A percentile compares a stretch with the other conserved stretches of the same genome.
Evolutionary conservation across 1,139 yeast species (phyloP).

Genomic region (Meyerozyma guilliermondii): DNA sequence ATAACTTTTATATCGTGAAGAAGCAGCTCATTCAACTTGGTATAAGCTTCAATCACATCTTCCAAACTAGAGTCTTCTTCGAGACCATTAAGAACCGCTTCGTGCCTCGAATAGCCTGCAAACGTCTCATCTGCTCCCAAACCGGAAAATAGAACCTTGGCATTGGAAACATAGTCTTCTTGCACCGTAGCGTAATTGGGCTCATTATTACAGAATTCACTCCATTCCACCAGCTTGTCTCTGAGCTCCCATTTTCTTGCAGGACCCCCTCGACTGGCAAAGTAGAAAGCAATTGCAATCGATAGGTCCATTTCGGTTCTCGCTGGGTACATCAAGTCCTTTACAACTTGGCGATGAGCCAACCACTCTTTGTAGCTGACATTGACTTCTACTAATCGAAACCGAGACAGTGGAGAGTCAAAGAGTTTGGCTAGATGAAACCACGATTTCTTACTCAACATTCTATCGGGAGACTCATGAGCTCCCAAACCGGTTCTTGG

Average conservation of each 20-base stretch:
- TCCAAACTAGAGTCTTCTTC: constrained; percentile 15
- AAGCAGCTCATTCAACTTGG: constrained; percentile 43
- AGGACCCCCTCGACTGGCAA: constrained; percentile 64
- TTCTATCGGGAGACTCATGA: constrained; percentile 74
- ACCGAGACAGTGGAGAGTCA: constrained; percentile 22
- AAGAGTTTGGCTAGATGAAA: constrained; percentile 38
- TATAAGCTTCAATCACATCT: constrained; percentile 15
- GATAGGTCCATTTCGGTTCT: constrained; percentile 93
- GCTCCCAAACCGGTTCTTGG: constrained; percentile 69
- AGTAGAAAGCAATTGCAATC: constrained; percentile 90
- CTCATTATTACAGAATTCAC: constrained; percentile 16
- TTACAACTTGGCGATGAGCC: constrained; percentile 46
- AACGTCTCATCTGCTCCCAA: constrained; percentile 95
- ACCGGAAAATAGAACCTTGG: constrained; percentile 80
- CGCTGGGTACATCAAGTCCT: constrained; percentile 70
- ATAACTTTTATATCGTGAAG: constrained; percentile 66
- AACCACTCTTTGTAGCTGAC: constrained; percentile 67
- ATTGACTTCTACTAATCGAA: constrained; percentile 61
- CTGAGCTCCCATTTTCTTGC: constrained; percentile 24
- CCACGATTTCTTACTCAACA: constrained; percentile 64
- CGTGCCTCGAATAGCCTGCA: constrained; percentile 89
- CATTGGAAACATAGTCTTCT: constrained; percentile 38
- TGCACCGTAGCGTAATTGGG: constrained; percentile 5
- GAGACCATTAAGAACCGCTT: constrained; percentile 37
- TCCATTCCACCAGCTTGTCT: constrained; percentile 15